Base-by-base conservation (phyloP, 805 yeast species). In the Lachancea thermotolerans region DNA sequence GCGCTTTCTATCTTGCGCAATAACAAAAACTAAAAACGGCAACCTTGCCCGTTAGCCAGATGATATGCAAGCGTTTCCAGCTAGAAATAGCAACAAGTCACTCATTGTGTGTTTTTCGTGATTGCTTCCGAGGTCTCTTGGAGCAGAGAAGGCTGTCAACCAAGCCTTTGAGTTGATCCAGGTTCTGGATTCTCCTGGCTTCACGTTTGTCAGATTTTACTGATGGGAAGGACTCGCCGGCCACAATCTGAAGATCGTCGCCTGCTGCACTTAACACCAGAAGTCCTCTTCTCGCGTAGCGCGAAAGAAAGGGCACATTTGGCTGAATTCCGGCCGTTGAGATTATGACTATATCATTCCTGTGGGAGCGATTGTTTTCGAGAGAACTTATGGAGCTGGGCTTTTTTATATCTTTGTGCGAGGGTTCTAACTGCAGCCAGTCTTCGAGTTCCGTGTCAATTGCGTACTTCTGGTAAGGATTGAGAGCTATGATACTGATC, bases 401-500 rank as follows among this genome's bases (percentile, higher is more conserved):
- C 17, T 4, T 15, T 11, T 27, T 28, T 21, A 37, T 17, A 11
- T n/a, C 33, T 17, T 33, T 37, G 7, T 14, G 10, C 7, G 8
- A 12, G 3, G 34, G 10, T 17, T 21, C 25, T 14, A 10, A 14
- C 7, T 33, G 34, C n/a, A 38, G 17, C 28, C 35, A 38, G 39
- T 34, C 15, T 15, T 38, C 37, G 8, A 43, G 32, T 16, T 43
- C 46, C 15, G 35, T 36, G 10, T 37, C 46, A 17, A 43, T 18
- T 3, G 42, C 46, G 27, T 27, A 33, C 34, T 38, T 37, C 21
- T 43, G 46, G n/a, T 43, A 43, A 10, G 38, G 38, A 3, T 41
- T 37, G 11, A 66, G 58, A 1, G 77, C 68, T 21, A 71, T 50
- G 9, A 81, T 68, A 15, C 67, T 61, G 15, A 80, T 67, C 16